Evolutionary conservation across 805 yeast genomes (phyloP).

Genomic region (Starmerella bacillaris): DNA sequence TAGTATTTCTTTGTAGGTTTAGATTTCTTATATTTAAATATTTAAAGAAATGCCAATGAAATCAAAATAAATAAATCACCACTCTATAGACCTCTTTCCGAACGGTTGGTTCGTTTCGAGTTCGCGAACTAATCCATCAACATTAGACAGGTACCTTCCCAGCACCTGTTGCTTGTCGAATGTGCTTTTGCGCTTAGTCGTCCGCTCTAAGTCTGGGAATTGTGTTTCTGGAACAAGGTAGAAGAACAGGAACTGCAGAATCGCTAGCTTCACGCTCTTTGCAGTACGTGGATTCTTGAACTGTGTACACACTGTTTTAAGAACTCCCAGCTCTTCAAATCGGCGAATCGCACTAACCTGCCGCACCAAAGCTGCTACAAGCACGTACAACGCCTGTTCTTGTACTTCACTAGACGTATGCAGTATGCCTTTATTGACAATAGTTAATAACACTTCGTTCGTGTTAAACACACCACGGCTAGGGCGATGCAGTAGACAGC

Average conservation of each 20-base stretch:
- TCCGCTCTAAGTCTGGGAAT: conserved; percentile 15
- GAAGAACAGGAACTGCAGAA: conserved; percentile 51
- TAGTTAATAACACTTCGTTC: conserved; percentile 20
- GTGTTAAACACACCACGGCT: conserved; percentile 35
- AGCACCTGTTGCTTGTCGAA: conserved; percentile 30
- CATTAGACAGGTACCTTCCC: conserved; percentile 29
- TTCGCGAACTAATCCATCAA: conserved; percentile 31
- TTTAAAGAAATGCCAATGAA: no score
- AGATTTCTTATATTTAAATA: no score
- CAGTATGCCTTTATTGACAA: conserved; percentile 8
- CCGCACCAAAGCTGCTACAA: conserved; percentile 41
- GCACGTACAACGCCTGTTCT: conserved; percentile 31
- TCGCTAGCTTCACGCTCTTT: conserved; percentile 41
- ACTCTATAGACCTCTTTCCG: conserved; percentile 31
- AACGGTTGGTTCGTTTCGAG: conserved; percentile 31
- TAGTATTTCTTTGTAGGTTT: no score
- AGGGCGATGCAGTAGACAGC: conserved; percentile 39
- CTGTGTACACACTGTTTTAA: conserved; percentile 32
- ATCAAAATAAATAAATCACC: no score
- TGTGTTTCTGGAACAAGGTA: conserved; percentile 45
- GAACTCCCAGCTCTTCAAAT: conserved; percentile 42
- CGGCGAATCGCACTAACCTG: conserved; percentile 38
- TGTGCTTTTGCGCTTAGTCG: conserved; percentile 24
- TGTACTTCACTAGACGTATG: conserved; percentile 18
- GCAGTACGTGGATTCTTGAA: conserved; percentile 27